phyloP scores from a whole-genome alignment of 345 rosid genomes.

The Dipteronia sinensis region DNA sequence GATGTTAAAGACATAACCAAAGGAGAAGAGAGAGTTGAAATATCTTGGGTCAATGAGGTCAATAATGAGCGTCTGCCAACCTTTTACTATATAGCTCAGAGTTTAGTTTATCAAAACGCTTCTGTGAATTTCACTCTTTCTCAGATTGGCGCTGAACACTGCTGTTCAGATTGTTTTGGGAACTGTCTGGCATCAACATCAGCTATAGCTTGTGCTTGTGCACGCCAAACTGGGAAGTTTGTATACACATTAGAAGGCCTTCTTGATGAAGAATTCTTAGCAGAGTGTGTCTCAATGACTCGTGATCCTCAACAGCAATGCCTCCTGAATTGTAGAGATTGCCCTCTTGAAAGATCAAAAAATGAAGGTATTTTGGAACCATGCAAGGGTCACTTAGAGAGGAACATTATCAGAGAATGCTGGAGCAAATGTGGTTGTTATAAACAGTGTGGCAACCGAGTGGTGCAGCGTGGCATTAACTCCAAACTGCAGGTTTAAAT shows the following conservation, averaged over 20 bases:
- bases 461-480: slow-evolving; percentile 82
- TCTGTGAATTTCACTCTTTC: slow-evolving; percentile 59
- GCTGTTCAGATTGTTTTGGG: slow-evolving; percentile 67
- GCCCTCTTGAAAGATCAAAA: slow-evolving; percentile 70
- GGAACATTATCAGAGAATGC: slow-evolving; percentile 78
- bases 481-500: slow-evolving; percentile 70
- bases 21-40: slow-evolving; percentile 68
- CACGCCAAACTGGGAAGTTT: slow-evolving; percentile 43
- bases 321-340: slow-evolving; percentile 57
- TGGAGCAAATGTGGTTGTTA: slow-evolving; percentile 91
- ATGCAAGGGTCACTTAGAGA: slow-evolving; percentile 88
- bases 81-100: slow-evolving; percentile 66
- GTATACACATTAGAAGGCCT: slow-evolving; percentile 62
- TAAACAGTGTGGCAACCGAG: slow-evolving; percentile 80
- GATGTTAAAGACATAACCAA: slow-evolving; percentile 55
- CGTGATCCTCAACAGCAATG: slow-evolving; percentile 55
- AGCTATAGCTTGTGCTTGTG: slow-evolving; percentile 57
- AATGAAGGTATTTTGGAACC: slow-evolving; percentile 52
- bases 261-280: slow-evolving; percentile 61
- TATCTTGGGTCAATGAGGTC: slow-evolving; percentile 79
- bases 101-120: slow-evolving; percentile 59
- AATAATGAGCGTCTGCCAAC: slow-evolving; percentile 53
- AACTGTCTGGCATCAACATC: slow-evolving; percentile 67
- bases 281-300: slow-evolving; percentile 57
- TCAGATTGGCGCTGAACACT: slow-evolving; percentile 50